phyloP scores from a whole-genome alignment of 768 basidiomycete species.

The Candolleomyces efflorescens region DNA sequence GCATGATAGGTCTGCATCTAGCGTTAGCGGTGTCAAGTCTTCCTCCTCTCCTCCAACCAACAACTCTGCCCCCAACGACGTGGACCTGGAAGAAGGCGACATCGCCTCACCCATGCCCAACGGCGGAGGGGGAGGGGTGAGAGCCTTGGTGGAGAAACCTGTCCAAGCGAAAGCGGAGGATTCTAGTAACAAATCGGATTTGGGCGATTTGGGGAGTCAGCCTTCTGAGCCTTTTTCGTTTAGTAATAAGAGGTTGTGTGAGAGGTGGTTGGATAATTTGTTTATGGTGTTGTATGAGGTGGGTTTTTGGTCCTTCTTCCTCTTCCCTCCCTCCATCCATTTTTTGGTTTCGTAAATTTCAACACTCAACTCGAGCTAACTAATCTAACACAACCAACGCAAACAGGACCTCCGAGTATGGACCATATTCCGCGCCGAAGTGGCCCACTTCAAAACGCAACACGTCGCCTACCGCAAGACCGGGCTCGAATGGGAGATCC shows the following conservation, averaged over 20 bases:
- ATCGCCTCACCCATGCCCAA: slow-evolving; percentile 6
- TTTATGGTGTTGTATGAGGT: slow-evolving; percentile 99
- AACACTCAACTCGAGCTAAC: no score
- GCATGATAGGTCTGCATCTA: slow-evolving; percentile 33
- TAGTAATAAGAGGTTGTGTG: slow-evolving; percentile 94
- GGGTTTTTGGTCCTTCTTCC: slow-evolving; percentile 14
- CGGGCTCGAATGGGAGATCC: slow-evolving; percentile 95
- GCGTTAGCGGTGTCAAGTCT: slow-evolving; percentile 10
- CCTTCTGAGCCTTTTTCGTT: slow-evolving; percentile 77
- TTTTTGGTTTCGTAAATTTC: no score
- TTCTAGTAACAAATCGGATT: slow-evolving; percentile 37
- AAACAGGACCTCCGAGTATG: slow-evolving; percentile 94
- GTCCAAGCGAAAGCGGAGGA: slow-evolving; percentile 50
- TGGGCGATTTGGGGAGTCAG: slow-evolving; percentile 31
- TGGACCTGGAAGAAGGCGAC: slow-evolving; percentile 20
- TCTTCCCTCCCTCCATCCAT: slow-evolving; percentile 1
- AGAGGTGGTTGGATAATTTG: slow-evolving; percentile 95
- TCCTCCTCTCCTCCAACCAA: no score
- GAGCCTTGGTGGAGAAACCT: slow-evolving; percentile 37
- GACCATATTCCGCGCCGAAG: slow-evolving; percentile 98
- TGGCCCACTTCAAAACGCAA: slow-evolving; percentile 98
- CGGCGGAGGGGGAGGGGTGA: slow-evolving; percentile 28
- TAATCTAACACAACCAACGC: no score
- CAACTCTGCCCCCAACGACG: no score
- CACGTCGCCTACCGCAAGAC: slow-evolving; percentile 98